phyloP scores from a whole-genome alignment of 2,329 filamentous ascomycete species.

The Stenocarpella maydis region DNA sequence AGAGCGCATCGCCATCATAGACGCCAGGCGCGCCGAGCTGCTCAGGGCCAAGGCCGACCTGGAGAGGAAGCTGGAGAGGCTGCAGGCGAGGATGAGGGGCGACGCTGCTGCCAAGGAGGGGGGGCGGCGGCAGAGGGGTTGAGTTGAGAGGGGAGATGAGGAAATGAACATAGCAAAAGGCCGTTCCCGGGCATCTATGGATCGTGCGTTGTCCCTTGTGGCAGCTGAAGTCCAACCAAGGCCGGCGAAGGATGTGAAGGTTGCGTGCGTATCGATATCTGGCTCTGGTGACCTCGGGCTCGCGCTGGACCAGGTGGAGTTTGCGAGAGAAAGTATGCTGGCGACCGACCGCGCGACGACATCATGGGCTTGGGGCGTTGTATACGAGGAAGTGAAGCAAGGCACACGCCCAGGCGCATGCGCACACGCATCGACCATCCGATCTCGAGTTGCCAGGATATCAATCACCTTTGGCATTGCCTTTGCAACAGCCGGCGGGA shows the following conservation, averaged over 20 bases:
- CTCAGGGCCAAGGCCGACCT: slow-evolving; percentile 40
- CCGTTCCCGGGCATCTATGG: background rate
- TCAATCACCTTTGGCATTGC: background rate
- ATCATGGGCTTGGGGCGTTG: background rate
- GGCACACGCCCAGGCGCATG: background rate
- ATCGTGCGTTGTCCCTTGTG: background rate
- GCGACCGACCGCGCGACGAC: background rate
- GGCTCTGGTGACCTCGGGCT: background rate
- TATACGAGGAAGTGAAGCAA: background rate
- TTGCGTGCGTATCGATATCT: too few species aligned
- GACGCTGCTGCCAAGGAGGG: slow-evolving; percentile 9
- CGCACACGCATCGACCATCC: background rate
- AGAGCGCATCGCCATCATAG: slow-evolving; percentile 44
- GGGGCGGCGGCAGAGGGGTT: background rate
- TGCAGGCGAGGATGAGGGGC: slow-evolving; percentile 42
- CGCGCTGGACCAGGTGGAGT: background rate
- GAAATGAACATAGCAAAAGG: background rate
- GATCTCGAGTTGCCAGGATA: background rate
- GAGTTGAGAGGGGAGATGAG: background rate
- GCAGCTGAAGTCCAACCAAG: background rate
- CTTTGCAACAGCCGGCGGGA: background rate
- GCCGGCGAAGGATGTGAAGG: background rate
- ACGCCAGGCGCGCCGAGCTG: slow-evolving; percentile 40
- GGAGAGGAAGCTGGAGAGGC: slow-evolving; percentile 43
- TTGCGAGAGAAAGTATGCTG: background rate